Conservation (phyloP, 2,329 filamentous ascomycete genomes). For the Sphaerulina musiva region DNA sequence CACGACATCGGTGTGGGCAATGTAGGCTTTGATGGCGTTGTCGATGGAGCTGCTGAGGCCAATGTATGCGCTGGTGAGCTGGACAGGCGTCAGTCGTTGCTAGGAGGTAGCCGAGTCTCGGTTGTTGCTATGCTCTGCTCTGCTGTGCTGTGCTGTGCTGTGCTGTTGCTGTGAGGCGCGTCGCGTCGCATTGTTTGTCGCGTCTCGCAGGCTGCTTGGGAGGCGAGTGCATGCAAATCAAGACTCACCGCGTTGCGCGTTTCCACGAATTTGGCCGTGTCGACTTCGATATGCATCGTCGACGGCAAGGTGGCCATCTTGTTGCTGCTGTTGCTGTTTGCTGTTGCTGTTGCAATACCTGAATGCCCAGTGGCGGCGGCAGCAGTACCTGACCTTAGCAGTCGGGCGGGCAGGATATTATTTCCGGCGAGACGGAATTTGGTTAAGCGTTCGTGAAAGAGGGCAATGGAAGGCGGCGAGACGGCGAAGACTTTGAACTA, state of each 20-base stretch:
- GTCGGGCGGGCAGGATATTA: neutral
- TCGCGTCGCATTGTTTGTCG: neutral
- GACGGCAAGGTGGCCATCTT: neutral
- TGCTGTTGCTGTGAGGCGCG: neutral
- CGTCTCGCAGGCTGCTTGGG: neutral
- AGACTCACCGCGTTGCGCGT: slow-evolving; percentile 22
- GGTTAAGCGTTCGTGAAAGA: too few species aligned
- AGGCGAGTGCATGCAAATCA: neutral
- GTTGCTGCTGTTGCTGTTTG: neutral
- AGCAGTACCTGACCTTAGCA: neutral
- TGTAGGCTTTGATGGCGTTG: slow-evolving; percentile 73
- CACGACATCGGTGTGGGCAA: slow-evolving; percentile 80
- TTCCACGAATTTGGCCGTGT: slow-evolving; percentile 19
- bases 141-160: too few species aligned
- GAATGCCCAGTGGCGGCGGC: neutral
- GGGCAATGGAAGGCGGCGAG: too few species aligned
- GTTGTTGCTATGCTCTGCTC: neutral
- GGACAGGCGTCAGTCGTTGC: slow-evolving; percentile 1
- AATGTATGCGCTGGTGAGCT: slow-evolving; percentile 72
- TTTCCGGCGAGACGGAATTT: too few species aligned
- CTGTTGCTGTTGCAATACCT: neutral
- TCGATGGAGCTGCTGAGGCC: slow-evolving; percentile 74
- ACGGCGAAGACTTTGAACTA: too few species aligned
- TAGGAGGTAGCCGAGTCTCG: neutral
- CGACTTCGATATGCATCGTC: slow-evolving; percentile 8